These are phyloP conservation scores for Borealophlyctis nickersoniae DNA, from an alignment of 192 early-diverging fungal species.

Conservation along the genomic window DNA sequence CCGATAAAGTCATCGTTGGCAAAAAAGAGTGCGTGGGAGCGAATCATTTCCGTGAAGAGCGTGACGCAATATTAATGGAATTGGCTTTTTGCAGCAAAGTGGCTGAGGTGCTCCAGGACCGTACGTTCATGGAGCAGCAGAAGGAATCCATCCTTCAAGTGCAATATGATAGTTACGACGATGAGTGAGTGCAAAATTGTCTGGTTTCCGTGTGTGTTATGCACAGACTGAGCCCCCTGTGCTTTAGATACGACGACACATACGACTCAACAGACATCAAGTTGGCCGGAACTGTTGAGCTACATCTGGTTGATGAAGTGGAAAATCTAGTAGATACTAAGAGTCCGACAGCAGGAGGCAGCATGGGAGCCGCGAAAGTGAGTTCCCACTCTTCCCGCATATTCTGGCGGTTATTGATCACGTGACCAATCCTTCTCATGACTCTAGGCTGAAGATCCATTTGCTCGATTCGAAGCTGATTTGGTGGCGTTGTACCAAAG, in stretches of 20 bases:
- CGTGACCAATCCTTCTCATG: too few relatives aligned
- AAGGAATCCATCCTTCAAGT: constrained; percentile 27
- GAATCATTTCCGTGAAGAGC: too few relatives aligned
- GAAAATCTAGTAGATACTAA: constrained; percentile 1
- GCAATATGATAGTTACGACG: constrained; percentile 75
- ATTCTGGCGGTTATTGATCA: too few relatives aligned
- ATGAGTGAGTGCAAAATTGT: constrained; percentile 30
- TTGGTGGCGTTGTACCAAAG: constrained; percentile 59
- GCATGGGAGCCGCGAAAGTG: constrained; percentile 8
- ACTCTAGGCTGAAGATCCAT: constrained; percentile 49
- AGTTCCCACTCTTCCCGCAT: too few relatives aligned
- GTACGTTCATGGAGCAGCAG: constrained; percentile 36
- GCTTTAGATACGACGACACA: constrained; percentile 74
- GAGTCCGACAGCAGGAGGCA: too few relatives aligned
- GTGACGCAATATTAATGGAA: too few relatives aligned
- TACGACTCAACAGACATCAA: constrained; percentile 74
- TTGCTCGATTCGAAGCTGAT: constrained; percentile 52
- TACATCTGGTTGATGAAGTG: constrained; percentile 53
- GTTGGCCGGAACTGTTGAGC: constrained; percentile 50
- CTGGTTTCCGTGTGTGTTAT: neutral
- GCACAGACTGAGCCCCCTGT: neutral
- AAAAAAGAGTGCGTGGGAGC: constrained; percentile 68
- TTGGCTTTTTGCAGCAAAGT: constrained; percentile 35
- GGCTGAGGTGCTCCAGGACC: constrained; percentile 52
- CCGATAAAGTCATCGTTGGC: constrained; percentile 64